Evolutionary conservation across 2,329 filamentous ascomycete species (phyloP), one percentile per base, ranked within the genome.

Genomic region (Colletotrichum phormii): DNA sequence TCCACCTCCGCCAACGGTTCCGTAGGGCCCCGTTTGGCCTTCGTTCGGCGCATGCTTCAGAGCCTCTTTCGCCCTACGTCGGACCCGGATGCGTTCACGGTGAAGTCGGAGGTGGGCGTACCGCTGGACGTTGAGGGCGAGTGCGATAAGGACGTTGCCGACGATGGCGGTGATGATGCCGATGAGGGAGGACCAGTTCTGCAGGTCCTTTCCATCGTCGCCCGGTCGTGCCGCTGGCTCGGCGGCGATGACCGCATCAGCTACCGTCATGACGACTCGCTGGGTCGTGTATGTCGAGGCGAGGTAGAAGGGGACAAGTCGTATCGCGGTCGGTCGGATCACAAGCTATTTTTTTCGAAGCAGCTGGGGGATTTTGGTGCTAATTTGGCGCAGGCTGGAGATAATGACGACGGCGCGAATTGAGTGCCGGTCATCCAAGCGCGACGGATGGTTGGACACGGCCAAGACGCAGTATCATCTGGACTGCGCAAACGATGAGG

Each of bases 71-170:
- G 88, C 87, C 59, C 86, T 87, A 73, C 88, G 86, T 64, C 89
- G 88, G 58, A 88, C 84, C 74, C 89, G 88, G 58, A 89, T 86
- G 76, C 89, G 90, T 80, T 95, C 91, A 77, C 92, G 89, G 74
- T 94, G 91, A 74, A 99, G 88, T 69, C 93, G 90, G 70, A 97
- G 94, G 80, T 99, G 97, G 42, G 97, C 96, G 81, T 98, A 98
- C 76, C 97, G 91, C 83, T 99, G 97, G 62, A 97, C 96, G 80
- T 99, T 99, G 74, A 99, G 90, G 13, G 97, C 97, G 75, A 99
- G 91, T 0, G 96, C 97, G 76, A 99, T 98, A 65, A 99, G 89
- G 42, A 98, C 86, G 79, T 99, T 99, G 68, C 97, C 97, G 64
- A 93, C 89, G 78, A 99, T 97, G 63, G 97, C 95, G 3, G 95